Percentiles rank a stretch among this genome's conserved stretches.
phyloP scores from a whole-genome alignment of 2,329 filamentous ascomycete genomes.

The Clonostachys chloroleuca region DNA sequence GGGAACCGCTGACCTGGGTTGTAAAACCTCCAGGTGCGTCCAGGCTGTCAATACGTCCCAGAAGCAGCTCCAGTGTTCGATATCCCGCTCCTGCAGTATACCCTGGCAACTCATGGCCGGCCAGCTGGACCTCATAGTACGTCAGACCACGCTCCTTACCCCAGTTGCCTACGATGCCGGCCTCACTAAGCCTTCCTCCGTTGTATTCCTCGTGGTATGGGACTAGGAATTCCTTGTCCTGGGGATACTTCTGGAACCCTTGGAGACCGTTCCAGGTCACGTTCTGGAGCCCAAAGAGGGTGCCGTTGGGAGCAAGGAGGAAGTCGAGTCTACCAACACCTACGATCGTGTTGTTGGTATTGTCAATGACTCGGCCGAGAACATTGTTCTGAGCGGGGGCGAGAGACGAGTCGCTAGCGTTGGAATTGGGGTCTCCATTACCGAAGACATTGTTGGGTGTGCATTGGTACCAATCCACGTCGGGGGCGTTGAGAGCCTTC shows the following conservation, averaged over 20 bases:
- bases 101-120: conserved; percentile 65
- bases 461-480: conserved; percentile 51
- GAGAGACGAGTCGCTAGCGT: conserved; percentile 35
- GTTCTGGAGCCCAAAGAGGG: conserved; percentile 69
- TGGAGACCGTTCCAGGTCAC: conserved; percentile 72
- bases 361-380: conserved; percentile 67
- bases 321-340: conserved; percentile 70
- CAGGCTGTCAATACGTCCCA: conserved; percentile 44
- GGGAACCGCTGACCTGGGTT: too few relatives aligned
- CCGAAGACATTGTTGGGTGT: conserved; percentile 26
- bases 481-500: conserved; percentile 59
- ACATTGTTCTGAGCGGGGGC: conserved; percentile 34
- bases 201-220: conserved; percentile 29
- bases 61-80: conserved; percentile 67
- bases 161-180: conserved; percentile 62
- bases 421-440: conserved; percentile 1
- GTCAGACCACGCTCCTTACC: conserved; percentile 74
- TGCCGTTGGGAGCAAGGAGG: conserved; percentile 63
- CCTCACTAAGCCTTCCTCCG: conserved; percentile 37
- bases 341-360: conserved; percentile 67
- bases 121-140: conserved; percentile 56
- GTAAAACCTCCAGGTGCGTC: too few relatives aligned
- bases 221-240: conserved; percentile 49
- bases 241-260: conserved; percentile 59
- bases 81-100: conserved; percentile 66